Percentiles rank a stretch among this genome's conserved stretches.
These are phyloP conservation scores for Nephelium lappaceum DNA, from an alignment of 345 rosid genomes.

Conservation along the genomic window DNA sequence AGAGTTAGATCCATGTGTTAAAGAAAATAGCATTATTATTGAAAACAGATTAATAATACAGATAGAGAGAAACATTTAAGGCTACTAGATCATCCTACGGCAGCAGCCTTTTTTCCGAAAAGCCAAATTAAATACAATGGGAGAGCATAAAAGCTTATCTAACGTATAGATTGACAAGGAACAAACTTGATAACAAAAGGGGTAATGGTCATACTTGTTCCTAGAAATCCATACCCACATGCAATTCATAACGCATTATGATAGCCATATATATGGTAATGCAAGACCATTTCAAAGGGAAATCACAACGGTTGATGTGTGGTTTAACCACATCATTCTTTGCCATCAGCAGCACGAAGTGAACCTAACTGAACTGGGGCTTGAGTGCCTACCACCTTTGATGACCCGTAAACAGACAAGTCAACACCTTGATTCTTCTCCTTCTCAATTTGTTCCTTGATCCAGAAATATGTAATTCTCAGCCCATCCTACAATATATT, in stretches of 20 bases:
- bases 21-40: slow-evolving; percentile 8
- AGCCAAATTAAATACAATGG: slow-evolving; percentile 19
- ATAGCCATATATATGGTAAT: slow-evolving; percentile 19
- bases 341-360: slow-evolving; percentile 92
- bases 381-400: slow-evolving; percentile 98
- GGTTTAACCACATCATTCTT: slow-evolving; percentile 52
- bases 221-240: neutral
- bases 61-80: neutral
- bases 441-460: slow-evolving; percentile 92
- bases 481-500: slow-evolving; percentile 75
- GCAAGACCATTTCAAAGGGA: slow-evolving; percentile 20
- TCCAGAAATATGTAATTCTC: slow-evolving; percentile 94
- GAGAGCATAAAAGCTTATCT: slow-evolving; percentile 29
- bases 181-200: slow-evolving; percentile 22
- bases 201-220: neutral
- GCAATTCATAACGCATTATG: neutral
- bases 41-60: neutral
- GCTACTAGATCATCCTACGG: neutral
- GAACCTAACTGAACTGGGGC: slow-evolving; percentile 97
- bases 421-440: slow-evolving; percentile 85
- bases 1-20: neutral
- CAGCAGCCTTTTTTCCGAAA: slow-evolving; percentile 11
- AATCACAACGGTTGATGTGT: neutral
- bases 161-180: neutral
- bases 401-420: slow-evolving; percentile 76